Evolutionary conservation across 768 basidiomycete genomes (phyloP).

Genomic region (Lactifluus rugatus): DNA sequence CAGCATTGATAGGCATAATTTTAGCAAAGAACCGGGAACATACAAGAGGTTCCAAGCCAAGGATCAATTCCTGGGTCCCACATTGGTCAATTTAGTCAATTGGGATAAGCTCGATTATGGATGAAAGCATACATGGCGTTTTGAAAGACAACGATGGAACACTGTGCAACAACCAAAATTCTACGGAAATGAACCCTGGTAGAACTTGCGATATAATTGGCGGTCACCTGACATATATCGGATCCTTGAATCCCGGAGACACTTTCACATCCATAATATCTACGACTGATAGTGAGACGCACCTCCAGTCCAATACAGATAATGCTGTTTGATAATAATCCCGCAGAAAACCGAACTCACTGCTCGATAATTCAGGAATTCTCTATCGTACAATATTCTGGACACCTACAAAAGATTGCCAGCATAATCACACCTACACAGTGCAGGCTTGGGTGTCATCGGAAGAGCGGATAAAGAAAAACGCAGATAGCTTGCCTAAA

Average conservation of each 20-base stretch:
- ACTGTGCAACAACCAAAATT: not conserved
- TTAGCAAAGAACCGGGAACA: not conserved
- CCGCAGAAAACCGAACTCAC: not conserved
- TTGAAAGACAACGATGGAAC: not conserved
- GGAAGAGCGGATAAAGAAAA: not conserved
- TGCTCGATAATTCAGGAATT: not conserved
- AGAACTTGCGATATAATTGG: not conserved
- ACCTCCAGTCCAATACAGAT: not conserved
- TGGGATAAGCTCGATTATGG: not conserved
- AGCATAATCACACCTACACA: not conserved
- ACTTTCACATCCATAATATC: not conserved
- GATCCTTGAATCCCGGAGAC: not conserved
- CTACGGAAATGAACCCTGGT: not conserved
- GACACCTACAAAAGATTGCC: not conserved
- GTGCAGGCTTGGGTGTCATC: not conserved
- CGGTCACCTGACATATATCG: not conserved
- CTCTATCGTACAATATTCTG: not conserved
- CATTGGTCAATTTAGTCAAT: not conserved
- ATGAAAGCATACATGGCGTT: not conserved
- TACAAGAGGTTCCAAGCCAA: not conserved
- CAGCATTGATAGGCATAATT: not conserved
- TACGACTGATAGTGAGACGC: not conserved
- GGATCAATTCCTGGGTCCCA: not conserved
- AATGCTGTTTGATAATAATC: not conserved
- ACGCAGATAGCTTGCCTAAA: not conserved